These are phyloP conservation scores for Apiospora arundinis DNA, from an alignment of 2,329 filamentous ascomycete species.

Conservation along the genomic window DNA sequence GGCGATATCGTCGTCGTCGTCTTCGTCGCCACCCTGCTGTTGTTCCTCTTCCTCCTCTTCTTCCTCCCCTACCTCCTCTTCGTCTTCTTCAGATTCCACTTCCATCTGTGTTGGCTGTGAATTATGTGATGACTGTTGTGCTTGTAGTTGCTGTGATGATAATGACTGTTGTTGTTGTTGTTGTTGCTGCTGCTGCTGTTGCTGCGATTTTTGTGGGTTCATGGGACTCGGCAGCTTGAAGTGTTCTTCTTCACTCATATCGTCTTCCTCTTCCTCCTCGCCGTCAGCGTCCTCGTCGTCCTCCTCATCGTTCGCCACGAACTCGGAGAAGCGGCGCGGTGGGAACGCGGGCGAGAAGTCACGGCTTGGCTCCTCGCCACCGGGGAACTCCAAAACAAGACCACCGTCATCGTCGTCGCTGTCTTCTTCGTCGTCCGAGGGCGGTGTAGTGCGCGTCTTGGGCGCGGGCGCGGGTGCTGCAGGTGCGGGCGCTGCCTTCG, in stretches of 20 bases:
- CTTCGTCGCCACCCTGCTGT: constrained; percentile 39
- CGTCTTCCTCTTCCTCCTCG: constrained; percentile 48
- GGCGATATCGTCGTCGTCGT: constrained; percentile 43
- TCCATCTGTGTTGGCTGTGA: constrained; percentile 33
- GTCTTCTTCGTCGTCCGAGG: constrained; percentile 55
- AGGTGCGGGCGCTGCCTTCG: constrained; percentile 5
- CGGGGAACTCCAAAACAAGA: constrained; percentile 66
- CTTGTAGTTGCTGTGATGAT: constrained; percentile 18
- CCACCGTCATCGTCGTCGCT: constrained; percentile 63
- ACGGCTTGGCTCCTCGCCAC: constrained; percentile 48
- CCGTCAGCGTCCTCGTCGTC: constrained; percentile 53
- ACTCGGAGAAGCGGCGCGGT: constrained; percentile 59
- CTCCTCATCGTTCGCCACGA: constrained; percentile 52
- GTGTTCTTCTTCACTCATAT: constrained; percentile 43
- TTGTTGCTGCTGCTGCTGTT: constrained; percentile 33
- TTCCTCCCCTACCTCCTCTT: no score
- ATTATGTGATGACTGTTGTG: neutral
- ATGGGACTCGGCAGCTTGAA: constrained; percentile 63
- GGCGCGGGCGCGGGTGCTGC: constrained; percentile 30
- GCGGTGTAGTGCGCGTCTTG: constrained; percentile 43
- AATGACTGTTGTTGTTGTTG: constrained; percentile 25
- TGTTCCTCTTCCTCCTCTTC: constrained; percentile 25
- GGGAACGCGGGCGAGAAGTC: constrained; percentile 59
- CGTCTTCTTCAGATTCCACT: constrained; percentile 39
- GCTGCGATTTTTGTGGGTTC: constrained; percentile 41